phyloP scores from a whole-genome alignment of 208 protist genomes.

The Crithidia bombi region DNA sequence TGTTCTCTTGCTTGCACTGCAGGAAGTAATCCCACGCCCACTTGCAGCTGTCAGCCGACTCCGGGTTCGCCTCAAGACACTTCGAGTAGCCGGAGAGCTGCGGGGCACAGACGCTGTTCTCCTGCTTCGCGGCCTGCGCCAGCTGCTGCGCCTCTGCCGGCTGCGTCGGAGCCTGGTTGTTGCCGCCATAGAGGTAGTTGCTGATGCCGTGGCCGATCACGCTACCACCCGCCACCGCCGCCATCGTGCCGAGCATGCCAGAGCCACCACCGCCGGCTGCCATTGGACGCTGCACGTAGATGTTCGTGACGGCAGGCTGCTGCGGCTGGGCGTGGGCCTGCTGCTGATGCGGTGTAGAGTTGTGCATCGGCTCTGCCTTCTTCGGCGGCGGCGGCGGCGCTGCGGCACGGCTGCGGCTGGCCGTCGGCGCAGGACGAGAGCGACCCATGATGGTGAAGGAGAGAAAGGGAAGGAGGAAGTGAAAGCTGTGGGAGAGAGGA shows the following conservation, averaged over 20 bases:
- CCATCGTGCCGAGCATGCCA: constrained; percentile 86
- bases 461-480: constrained; percentile 16
- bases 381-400: constrained; percentile 34
- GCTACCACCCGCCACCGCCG: constrained; percentile 80
- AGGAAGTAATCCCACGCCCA: constrained; percentile 91
- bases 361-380: constrained; percentile 25
- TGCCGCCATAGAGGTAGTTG: constrained; percentile 82
- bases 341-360: constrained; percentile 26
- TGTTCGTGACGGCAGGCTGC: constrained; percentile 71
- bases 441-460: constrained; percentile 56
- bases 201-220: constrained; percentile 88
- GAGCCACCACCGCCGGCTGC: constrained; percentile 50
- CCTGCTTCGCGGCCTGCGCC: constrained; percentile 61
- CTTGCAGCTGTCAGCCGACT: constrained; percentile 69
- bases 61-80: constrained; percentile 79
- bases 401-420: constrained; percentile 22
- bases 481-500: background rate
- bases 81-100: constrained; percentile 83
- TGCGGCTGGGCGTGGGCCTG: constrained; percentile 21
- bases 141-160: constrained; percentile 85
- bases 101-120: constrained; percentile 62
- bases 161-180: constrained; percentile 71
- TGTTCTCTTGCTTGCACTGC: constrained; percentile 69
- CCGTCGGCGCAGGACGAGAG: constrained; percentile 50
- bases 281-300: constrained; percentile 69